Conservation (phyloP, 2,329 filamentous ascomycete species). For the Aspergillus calidoustus region DNA sequence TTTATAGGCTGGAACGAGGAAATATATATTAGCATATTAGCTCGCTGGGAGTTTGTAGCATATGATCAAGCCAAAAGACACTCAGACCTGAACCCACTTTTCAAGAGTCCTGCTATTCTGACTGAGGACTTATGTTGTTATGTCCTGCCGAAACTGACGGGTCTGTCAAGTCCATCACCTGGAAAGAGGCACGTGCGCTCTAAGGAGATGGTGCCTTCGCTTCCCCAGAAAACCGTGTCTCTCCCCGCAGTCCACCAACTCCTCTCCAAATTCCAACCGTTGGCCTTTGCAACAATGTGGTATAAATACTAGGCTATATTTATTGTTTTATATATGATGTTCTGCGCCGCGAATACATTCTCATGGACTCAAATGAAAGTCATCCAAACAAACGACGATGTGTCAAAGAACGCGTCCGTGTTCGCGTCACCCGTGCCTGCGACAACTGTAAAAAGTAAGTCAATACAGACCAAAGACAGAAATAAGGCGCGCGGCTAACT, state of each 20-base stretch:
- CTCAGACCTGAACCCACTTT: too few species aligned
- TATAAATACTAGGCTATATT: neutral
- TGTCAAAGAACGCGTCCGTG: constrained; percentile 21
- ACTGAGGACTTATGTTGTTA: too few species aligned
- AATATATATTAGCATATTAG: too few species aligned
- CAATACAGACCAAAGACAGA: neutral
- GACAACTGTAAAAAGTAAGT: constrained; percentile 22
- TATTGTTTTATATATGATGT: neutral
- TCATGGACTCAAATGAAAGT: constrained; percentile 13
- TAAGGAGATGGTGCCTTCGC: neutral
- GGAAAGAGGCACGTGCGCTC: neutral
- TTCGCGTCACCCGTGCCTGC: constrained; percentile 24
- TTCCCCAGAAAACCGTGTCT: constrained; percentile 3
- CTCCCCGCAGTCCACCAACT: neutral
- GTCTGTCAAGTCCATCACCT: neutral
- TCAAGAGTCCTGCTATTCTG: too few species aligned
- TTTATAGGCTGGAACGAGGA: neutral
- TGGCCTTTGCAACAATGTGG: neutral
- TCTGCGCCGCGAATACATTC: neutral
- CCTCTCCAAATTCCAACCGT: neutral
- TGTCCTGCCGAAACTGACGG: neutral
- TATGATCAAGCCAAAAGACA: too few species aligned
- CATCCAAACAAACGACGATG: constrained; percentile 19
- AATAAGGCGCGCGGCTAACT: neutral
- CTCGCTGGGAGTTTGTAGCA: too few species aligned